phyloP scores from a whole-genome alignment of 2,329 filamentous ascomycete genomes.

The Gnomoniopsis smithogilvyi region DNA sequence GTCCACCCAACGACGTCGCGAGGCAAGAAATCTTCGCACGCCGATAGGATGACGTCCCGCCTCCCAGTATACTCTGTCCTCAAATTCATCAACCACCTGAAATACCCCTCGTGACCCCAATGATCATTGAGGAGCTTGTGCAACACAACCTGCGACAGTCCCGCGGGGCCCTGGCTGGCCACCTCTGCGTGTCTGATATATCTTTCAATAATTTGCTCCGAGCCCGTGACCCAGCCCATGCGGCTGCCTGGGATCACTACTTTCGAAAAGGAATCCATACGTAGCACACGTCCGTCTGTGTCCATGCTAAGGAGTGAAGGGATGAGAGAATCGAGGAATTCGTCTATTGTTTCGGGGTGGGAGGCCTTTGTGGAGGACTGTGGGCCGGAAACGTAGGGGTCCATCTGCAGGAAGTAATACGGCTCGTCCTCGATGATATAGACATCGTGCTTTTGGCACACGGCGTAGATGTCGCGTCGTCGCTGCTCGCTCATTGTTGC shows the following conservation, averaged over 20 bases:
- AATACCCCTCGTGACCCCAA: slow-evolving; percentile 89
- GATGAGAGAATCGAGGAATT: slow-evolving; percentile 70
- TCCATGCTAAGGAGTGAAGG: slow-evolving; percentile 80
- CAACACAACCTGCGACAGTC: slow-evolving; percentile 78
- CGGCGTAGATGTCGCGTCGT: slow-evolving; percentile 68
- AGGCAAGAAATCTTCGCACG: slow-evolving; percentile 77
- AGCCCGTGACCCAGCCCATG: slow-evolving; percentile 85
- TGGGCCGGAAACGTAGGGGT: slow-evolving; percentile 58
- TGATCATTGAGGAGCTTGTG: slow-evolving; percentile 89
- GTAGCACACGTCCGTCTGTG: slow-evolving; percentile 80
- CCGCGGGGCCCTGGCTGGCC: slow-evolving; percentile 79
- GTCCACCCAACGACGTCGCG: slow-evolving; percentile 73
- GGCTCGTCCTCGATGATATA: slow-evolving; percentile 91
- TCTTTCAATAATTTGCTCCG: slow-evolving; percentile 77
- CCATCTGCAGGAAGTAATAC: slow-evolving; percentile 92
- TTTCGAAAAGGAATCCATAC: slow-evolving; percentile 92
- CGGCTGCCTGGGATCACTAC: slow-evolving; percentile 80
- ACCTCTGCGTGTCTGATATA: slow-evolving; percentile 81
- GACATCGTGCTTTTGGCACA: slow-evolving; percentile 80
- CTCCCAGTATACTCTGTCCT: slow-evolving; percentile 77
- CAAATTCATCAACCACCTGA: slow-evolving; percentile 84
- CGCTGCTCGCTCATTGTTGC: slow-evolving; percentile 71
- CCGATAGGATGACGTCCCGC: slow-evolving; percentile 71
- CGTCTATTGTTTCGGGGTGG: slow-evolving; percentile 59
- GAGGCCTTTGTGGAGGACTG: slow-evolving; percentile 44